These are phyloP conservation scores for Cucumis melo DNA, from an alignment of 306 rosid species.

Conservation along the genomic window DNA sequence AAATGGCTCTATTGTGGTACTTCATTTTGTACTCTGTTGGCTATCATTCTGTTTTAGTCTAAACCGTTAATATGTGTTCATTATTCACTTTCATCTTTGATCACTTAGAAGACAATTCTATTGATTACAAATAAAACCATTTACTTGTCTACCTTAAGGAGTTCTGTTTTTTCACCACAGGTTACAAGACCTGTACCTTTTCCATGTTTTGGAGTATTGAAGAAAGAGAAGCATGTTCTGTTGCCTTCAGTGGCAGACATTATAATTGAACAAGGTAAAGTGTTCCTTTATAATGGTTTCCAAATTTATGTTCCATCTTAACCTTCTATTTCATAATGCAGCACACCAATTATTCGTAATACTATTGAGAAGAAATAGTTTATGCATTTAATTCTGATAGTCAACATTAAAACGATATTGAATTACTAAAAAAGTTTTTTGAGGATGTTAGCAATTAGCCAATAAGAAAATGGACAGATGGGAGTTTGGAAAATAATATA, in stretches of 20 bases:
- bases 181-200: conserved; percentile 73
- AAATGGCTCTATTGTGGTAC: neutral
- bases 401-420: neutral
- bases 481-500: neutral
- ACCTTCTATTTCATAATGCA: neutral
- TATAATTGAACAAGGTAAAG: conserved; percentile 80
- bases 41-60: neutral
- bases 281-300: neutral
- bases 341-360: neutral
- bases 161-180: conserved; percentile 30
- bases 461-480: neutral
- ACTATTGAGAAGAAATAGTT: neutral
- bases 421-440: neutral
- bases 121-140: neutral
- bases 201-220: conserved; percentile 77
- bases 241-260: conserved; percentile 72
- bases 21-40: neutral
- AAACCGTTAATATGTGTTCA: neutral
- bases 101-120: neutral
- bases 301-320: neutral
- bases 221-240: conserved; percentile 88
- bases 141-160: neutral
- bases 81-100: neutral
- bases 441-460: neutral
- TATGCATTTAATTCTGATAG: neutral